Evolutionary conservation across 2,329 filamentous ascomycete species (phyloP).

Genomic region (Zymoseptoria crescenta): DNA sequence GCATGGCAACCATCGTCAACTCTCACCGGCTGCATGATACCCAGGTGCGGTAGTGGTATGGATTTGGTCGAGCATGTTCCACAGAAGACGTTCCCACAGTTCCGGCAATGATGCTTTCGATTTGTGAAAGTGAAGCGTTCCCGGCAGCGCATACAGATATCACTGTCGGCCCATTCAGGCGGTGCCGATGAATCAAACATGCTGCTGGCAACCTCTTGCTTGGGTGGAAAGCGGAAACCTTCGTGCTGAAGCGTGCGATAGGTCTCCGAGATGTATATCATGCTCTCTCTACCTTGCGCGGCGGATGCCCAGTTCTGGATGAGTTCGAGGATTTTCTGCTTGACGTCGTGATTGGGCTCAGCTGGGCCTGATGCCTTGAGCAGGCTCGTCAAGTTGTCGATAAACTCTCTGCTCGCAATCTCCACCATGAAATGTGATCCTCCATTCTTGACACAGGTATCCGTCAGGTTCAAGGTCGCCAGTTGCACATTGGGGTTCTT

Average conservation of each 20-base stretch:
- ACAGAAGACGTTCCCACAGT: constrained; percentile 96
- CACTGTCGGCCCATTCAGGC: constrained; percentile 94
- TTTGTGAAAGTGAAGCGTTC: constrained; percentile 97
- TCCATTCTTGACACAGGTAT: constrained; percentile 98
- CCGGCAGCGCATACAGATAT: constrained; percentile 96
- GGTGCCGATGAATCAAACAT: constrained; percentile 98
- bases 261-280: constrained; percentile 80
- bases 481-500: constrained; percentile 97
- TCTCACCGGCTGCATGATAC: constrained; percentile 81
- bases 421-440: constrained; percentile 90
- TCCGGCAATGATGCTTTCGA: constrained; percentile 94
- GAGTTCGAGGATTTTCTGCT: constrained; percentile 81
- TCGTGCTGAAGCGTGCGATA: constrained; percentile 77
- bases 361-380: constrained; percentile 69
- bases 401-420: constrained; percentile 93
- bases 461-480: constrained; percentile 88
- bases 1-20: constrained; percentile 95
- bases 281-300: constrained; percentile 73
- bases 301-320: constrained; percentile 91
- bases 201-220: constrained; percentile 78
- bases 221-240: constrained; percentile 83
- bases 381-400: constrained; percentile 91
- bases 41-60: constrained; percentile 81
- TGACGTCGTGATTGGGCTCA: constrained; percentile 77
- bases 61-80: constrained; percentile 88